Conservation (phyloP, 495 filamentous ascomycete species). For the Penicillium canariense region DNA sequence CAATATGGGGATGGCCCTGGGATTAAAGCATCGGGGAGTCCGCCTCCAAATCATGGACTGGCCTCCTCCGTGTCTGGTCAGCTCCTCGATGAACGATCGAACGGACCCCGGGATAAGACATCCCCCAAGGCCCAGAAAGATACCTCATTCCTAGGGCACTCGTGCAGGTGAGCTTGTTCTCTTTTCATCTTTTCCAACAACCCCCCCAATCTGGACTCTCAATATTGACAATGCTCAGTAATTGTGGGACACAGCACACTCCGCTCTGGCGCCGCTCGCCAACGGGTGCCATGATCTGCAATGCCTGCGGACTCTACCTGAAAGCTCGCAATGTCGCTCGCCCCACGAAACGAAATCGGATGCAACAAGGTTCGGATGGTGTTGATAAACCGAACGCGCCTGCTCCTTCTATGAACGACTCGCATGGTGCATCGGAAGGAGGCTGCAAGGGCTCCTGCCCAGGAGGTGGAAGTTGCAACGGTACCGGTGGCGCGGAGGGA, state of each 20-base stretch:
- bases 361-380: slow-evolving; percentile 35
- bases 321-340: slow-evolving; percentile 90
- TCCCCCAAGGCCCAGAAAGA: slow-evolving; percentile 41
- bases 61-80: slow-evolving; percentile 9
- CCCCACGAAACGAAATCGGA: slow-evolving; percentile 79
- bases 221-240: slow-evolving; percentile 51
- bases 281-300: slow-evolving; percentile 91
- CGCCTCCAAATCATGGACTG: slow-evolving; percentile 8
- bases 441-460: slow-evolving; percentile 78
- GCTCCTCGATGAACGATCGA: slow-evolving; percentile 9
- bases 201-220: neutral
- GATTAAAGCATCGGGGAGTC: slow-evolving; percentile 14
- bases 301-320: slow-evolving; percentile 92
- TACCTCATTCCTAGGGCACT: slow-evolving; percentile 47
- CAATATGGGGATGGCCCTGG: slow-evolving; percentile 26
- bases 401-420: slow-evolving; percentile 13
- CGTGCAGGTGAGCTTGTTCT: slow-evolving; percentile 52
- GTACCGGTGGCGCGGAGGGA: slow-evolving; percentile 92
- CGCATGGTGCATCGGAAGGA: slow-evolving; percentile 26
- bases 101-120: slow-evolving; percentile 24
- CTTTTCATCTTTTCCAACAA: neutral
- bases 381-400: slow-evolving; percentile 15
- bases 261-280: slow-evolving; percentile 95
- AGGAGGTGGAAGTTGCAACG: slow-evolving; percentile 93
- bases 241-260: slow-evolving; percentile 90